Evolutionary conservation across 2,329 filamentous ascomycete genomes (phyloP), one percentile per base, ranked within the genome.

Genomic region (Chaetomiaceae sp.): DNA sequence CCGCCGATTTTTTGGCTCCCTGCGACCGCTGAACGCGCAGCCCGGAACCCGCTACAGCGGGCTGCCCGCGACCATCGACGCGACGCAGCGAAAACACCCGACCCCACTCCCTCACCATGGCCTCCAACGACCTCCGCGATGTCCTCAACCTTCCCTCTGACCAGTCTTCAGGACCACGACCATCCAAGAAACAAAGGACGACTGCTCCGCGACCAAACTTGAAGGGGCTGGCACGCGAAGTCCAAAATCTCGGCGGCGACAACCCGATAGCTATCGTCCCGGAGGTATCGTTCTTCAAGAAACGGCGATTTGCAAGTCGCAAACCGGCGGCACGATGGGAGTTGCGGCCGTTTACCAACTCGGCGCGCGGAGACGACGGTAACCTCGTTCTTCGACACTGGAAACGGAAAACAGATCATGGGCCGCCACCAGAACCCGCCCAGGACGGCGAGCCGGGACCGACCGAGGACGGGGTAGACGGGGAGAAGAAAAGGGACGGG

Each of bases 41-140:
- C 25, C 25, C 25, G 6, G 25, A 10, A 27, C n/a, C n/a, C n/a
- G n/a, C 6, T 27, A 27, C 25, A 27, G 25, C 10, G 25, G 25
- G 25, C 10, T 27, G 25, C 25, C 6, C 25, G 25, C 25, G 25
- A n/a, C n/a, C n/a, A n/a, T n/a, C n/a, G 53, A 54, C 53, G 51
- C 55, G 51, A 50, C 34, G 54, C 30, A 40, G 9, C 25, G n/a
- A n/a, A 30, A 55, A 21, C 53, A 53, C 53, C 45, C 48, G 57
- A 53, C 51, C 5, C 23, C 25, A 27, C 25, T n/a, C n/a, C n/a
- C n/a, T n/a, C 59, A 74, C 62, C 57, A 88, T 88, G 84, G 77
- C 85, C 55, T 85, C 85, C 56, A 80, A 83, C 67, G 89, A 95
- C 76, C 82, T 95, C 61, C 89, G 87, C 72, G 89, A 95, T 68